Conservation (phyloP, 2,329 filamentous ascomycete species). For the Albophoma yamanashiensis region DNA sequence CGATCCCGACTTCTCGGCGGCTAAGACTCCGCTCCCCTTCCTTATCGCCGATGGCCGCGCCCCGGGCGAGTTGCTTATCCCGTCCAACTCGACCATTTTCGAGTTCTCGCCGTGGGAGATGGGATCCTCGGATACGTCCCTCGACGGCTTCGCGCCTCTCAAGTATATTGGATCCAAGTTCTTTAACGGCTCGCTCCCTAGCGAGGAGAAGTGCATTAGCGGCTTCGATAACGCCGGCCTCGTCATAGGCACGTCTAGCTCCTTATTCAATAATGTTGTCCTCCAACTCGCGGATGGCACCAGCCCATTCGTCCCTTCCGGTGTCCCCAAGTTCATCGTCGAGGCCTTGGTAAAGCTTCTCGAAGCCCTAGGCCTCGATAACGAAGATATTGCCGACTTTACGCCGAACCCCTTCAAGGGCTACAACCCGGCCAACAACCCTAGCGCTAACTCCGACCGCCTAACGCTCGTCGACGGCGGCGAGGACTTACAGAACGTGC, state of each 20-base stretch:
- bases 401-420: slow-evolving; percentile 47
- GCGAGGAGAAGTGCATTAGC: slow-evolving; percentile 34
- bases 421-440: slow-evolving; percentile 36
- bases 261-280: slow-evolving; percentile 63
- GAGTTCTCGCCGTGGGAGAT: slow-evolving; percentile 59
- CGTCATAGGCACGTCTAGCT: slow-evolving; percentile 72
- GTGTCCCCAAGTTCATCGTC: slow-evolving; percentile 28
- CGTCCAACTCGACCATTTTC: slow-evolving; percentile 48
- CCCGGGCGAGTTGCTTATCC: slow-evolving; percentile 30
- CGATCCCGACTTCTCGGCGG: slow-evolving; percentile 29
- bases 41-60: slow-evolving; percentile 37
- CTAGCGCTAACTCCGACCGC: slow-evolving; percentile 30
- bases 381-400: slow-evolving; percentile 69
- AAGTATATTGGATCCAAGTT: slow-evolving; percentile 51
- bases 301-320: slow-evolving; percentile 38
- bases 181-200: slow-evolving; percentile 31
- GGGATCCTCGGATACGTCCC: slow-evolving; percentile 50
- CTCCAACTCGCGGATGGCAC: slow-evolving; percentile 53
- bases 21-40: slow-evolving; percentile 35
- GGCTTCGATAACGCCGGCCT: slow-evolving; percentile 75
- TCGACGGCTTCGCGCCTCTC: slow-evolving; percentile 49
- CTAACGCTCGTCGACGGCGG: slow-evolving; percentile 75
- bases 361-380: slow-evolving; percentile 38
- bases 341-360: slow-evolving; percentile 41
- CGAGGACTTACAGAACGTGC: slow-evolving; percentile 70